Evolutionary conservation across 1,284 basidiomycete species (phyloP).

Genomic region (Apiotrichum akiyoshidainum): DNA sequence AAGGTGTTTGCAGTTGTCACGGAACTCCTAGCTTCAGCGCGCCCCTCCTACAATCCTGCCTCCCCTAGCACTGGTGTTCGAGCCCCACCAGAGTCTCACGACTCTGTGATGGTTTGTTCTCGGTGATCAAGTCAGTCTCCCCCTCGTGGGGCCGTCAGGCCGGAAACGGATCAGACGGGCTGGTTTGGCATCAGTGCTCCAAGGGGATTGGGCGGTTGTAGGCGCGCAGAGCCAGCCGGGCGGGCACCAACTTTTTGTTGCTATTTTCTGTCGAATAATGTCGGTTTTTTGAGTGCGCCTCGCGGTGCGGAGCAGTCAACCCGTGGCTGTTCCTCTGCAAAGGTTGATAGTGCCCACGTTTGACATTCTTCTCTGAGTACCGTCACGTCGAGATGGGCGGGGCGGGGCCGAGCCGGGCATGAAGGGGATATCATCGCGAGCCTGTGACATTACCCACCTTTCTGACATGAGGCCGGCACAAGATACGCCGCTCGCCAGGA

Average conservation of each 20-base stretch:
- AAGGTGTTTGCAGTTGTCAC: constrained; percentile 42
- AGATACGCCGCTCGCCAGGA: too few relatives aligned
- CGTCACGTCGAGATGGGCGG: too few relatives aligned
- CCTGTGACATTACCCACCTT: too few relatives aligned
- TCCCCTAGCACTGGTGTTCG: constrained; percentile 50
- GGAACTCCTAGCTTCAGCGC: constrained; percentile 46
- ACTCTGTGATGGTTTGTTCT: constrained; percentile 33
- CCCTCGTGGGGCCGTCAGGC: constrained; percentile 33
- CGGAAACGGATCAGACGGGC: constrained; percentile 50
- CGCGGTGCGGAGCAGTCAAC: too few relatives aligned
- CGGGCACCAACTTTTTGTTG: constrained; percentile 44
- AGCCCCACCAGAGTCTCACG: constrained; percentile 45
- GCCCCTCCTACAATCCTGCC: constrained; percentile 36
- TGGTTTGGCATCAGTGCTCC: constrained; percentile 45
- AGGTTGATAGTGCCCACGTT: too few relatives aligned
- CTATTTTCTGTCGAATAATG: too few relatives aligned
- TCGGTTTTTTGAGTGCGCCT: too few relatives aligned
- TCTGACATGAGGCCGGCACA: too few relatives aligned
- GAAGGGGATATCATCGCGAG: too few relatives aligned
- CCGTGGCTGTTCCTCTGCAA: too few relatives aligned
- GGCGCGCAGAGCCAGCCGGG: constrained; percentile 48
- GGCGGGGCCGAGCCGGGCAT: too few relatives aligned
- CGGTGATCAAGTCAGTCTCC: constrained; percentile 46
- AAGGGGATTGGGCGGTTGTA: constrained; percentile 46
- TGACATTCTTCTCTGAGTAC: too few relatives aligned